These are phyloP conservation scores for Lasiodiplodia sp. DNA, from an alignment of 2,329 filamentous ascomycete species.

Conservation along the genomic window DNA sequence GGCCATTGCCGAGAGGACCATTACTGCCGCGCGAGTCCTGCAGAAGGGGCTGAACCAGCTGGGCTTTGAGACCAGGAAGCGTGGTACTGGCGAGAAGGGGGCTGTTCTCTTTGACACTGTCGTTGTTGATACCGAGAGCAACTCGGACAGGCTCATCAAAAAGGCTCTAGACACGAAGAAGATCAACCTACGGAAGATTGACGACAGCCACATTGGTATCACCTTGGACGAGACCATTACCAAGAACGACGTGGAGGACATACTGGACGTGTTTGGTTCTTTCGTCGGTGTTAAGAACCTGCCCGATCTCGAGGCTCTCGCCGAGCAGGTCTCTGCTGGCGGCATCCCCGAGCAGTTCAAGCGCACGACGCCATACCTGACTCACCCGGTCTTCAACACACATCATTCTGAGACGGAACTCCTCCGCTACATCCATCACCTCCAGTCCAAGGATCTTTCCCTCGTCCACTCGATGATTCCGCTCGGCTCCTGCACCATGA, in stretches of 20 bases:
- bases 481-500: constrained; percentile 97
- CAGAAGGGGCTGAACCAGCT: constrained; percentile 68
- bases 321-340: constrained; percentile 19
- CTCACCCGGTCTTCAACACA: constrained; percentile 92
- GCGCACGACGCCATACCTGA: constrained; percentile 78
- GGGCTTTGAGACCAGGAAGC: constrained; percentile 69
- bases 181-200: constrained; percentile 70
- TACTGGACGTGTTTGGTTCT: constrained; percentile 64
- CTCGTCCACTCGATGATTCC: constrained; percentile 98
- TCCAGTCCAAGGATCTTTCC: constrained; percentile 93
- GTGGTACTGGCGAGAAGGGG: constrained; percentile 63
- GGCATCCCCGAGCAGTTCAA: constrained; percentile 66
- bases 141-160: constrained; percentile 61
- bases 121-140: constrained; percentile 62
- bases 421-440: constrained; percentile 88
- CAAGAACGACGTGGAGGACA: constrained; percentile 62
- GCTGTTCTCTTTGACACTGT: constrained; percentile 81
- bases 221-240: constrained; percentile 80
- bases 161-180: constrained; percentile 58
- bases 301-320: constrained; percentile 42
- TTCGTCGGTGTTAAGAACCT: constrained; percentile 54
- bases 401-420: constrained; percentile 96
- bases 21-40: constrained; percentile 73
- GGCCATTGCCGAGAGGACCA: constrained; percentile 80
- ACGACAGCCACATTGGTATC: constrained; percentile 69